Base-by-base conservation (phyloP, 768 basidiomycete genomes). In the Calocybe cyanea region DNA sequence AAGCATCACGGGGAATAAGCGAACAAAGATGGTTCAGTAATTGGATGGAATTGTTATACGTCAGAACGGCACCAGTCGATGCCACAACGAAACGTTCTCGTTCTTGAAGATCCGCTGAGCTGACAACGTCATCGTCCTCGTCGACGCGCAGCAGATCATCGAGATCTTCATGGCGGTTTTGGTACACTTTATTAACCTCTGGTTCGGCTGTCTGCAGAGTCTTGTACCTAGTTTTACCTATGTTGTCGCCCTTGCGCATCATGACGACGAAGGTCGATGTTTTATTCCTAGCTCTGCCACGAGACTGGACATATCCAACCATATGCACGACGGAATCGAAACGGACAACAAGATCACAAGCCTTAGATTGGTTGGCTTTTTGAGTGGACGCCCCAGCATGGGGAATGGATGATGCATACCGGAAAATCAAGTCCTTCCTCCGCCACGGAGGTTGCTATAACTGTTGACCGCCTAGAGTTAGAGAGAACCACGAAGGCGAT, bases 341-440 rank as follows among this genome's bases (percentile, higher is more conserved):
- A 4, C 92, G 87, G 53, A 94, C 74, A 36, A 92, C 87, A 7
- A 93, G 70, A 57, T 91, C 87, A 61, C 91, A 93, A 9, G 84
- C 84, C 86, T 89, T 31, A n/a, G 19, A n/a, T 24, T 4, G 30
- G 21, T 24, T 4, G 30, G 21, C 19, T 8, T 28, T 28, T 9
- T 21, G 19, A 46, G 43, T 36, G 25, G 23, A 49, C 5, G 19
- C 21, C 18, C 33, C 30, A 13, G 31, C 15, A 44, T 2, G 33
- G 4, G 24, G 13, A 24, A 1, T 30, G n/a, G 30, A 20, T 38
- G 11, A 28, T 6, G 6, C 25, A 14, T 57, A 86, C 85, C 18
- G 85, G 86, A 66, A 95, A 91, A 61, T 95, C 92, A 14, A 95
- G 74, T 0, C 92, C 92, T 68, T 95, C 92, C 63, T 95, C 92